Conservation (phyloP, 129 eudicot species). For the Cynara cardunculus region DNA sequence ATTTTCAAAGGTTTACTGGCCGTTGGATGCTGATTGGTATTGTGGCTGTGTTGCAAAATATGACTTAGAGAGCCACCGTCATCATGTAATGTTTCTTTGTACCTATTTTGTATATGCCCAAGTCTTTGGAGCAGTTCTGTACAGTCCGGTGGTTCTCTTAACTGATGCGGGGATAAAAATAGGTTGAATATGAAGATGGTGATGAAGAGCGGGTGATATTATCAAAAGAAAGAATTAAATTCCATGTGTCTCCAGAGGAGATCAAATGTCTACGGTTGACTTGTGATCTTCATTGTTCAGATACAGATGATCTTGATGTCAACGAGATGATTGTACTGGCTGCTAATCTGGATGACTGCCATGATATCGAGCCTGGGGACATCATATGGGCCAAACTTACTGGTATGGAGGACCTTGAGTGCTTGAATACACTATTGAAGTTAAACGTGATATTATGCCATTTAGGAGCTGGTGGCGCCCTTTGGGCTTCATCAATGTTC, state of each 20-base stretch:
- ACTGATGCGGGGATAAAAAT: constrained; percentile 11
- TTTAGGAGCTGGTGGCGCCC: constrained; percentile 1
- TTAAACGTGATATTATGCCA: neutral
- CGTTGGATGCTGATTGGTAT: constrained; percentile 95
- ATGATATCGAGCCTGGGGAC: constrained; percentile 86
- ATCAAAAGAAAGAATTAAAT: constrained; percentile 67
- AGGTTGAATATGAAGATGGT: constrained; percentile 87
- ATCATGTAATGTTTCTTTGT: constrained; percentile 52
- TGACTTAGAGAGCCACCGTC: constrained; percentile 50
- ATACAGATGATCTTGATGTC: constrained; percentile 67
- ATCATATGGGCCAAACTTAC: constrained; percentile 96
- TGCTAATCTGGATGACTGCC: constrained; percentile 84
- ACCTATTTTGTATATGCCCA: constrained; percentile 4
- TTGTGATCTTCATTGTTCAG: constrained; percentile 40
- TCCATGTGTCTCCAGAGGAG: constrained; percentile 64
- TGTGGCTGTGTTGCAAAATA: constrained; percentile 55
- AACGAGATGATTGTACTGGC: constrained; percentile 87
- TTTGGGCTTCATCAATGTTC: neutral
- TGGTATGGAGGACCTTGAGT: constrained; percentile 45
- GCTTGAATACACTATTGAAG: constrained; percentile 7
- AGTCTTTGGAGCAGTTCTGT: neutral
- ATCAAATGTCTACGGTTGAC: constrained; percentile 55
- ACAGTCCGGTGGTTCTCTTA: constrained; percentile 1
- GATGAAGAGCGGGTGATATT: constrained; percentile 70
- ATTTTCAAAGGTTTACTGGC: constrained; percentile 80